Percentiles rank a stretch among this genome's conserved stretches.
phyloP scores from a whole-genome alignment of 2,329 filamentous ascomycete species.

The Xylariaceae sp. region DNA sequence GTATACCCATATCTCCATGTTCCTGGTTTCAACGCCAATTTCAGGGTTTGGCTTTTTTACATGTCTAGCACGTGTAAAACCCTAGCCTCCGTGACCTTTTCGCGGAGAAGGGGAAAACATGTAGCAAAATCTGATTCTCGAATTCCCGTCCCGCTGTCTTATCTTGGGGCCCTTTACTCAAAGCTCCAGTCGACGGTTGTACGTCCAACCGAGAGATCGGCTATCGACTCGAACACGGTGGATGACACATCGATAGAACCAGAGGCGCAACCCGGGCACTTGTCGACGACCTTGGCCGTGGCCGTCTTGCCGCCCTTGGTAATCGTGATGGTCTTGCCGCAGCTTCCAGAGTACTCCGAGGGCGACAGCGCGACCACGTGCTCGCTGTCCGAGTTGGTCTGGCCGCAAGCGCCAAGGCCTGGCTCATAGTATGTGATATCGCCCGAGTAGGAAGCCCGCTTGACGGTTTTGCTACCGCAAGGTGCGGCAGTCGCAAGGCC shows the following conservation, averaged over 20 bases:
- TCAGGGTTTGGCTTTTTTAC: too few species aligned
- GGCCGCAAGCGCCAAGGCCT: constrained; percentile 20
- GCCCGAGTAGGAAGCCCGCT: constrained; percentile 11
- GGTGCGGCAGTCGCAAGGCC: constrained; percentile 8
- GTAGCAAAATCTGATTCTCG: too few species aligned
- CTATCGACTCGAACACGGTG: constrained; percentile 23
- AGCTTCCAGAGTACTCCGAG: constrained; percentile 19
- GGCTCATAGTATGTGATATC: constrained; percentile 23
- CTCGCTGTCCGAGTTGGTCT: constrained; percentile 13
- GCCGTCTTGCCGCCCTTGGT: constrained; percentile 17
- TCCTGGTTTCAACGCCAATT: too few species aligned
- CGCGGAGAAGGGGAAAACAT: too few species aligned
- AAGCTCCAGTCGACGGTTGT: constrained; percentile 20
- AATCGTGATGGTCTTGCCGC: constrained; percentile 27
- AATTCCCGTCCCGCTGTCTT: too few species aligned
- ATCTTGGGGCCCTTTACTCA: background rate
- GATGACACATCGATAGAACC: constrained; percentile 28
- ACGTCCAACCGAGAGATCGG: constrained; percentile 19
- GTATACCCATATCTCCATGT: too few species aligned
- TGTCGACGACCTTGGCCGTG: constrained; percentile 26
- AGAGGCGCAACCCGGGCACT: constrained; percentile 23
- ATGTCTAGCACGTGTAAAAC: too few species aligned
- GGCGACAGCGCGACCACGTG: constrained; percentile 19
- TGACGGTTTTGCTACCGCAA: background rate
- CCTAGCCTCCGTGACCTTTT: too few species aligned